Percentiles rank a stretch among this genome's conserved stretches.
phyloP scores from a whole-genome alignment of 1,139 yeast species.

The Taiozyma sp. region DNA sequence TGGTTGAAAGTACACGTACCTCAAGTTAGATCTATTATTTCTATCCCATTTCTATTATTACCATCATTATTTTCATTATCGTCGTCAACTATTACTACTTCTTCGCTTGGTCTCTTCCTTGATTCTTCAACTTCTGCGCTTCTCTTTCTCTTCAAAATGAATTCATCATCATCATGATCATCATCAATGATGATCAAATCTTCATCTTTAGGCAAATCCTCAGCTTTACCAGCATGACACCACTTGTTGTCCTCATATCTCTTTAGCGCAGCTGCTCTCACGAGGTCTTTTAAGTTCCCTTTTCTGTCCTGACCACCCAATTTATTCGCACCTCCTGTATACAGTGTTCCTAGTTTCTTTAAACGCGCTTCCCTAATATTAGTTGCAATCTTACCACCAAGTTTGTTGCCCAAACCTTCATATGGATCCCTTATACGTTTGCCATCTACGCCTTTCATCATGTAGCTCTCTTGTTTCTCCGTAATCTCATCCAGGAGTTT shows the following conservation, averaged over 20 bases:
- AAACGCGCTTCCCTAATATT: conserved; percentile 17
- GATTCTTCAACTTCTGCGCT: neutral
- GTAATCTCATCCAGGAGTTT: conserved; percentile 57
- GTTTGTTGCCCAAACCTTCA: conserved; percentile 40
- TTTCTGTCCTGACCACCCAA: conserved; percentile 12
- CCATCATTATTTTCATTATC: conserved; percentile 20
- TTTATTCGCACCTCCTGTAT: conserved; percentile 12
- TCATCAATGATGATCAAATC: conserved; percentile 10
- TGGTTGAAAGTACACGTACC: neutral
- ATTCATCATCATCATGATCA: conserved; percentile 4
- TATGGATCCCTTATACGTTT: conserved; percentile 20
- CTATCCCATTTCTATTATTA: neutral
- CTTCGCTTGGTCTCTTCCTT: neutral
- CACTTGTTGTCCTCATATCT: conserved; percentile 37
- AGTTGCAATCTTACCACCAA: conserved; percentile 37
- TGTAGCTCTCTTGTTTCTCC: conserved; percentile 45
- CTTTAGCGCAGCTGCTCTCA: conserved; percentile 65
- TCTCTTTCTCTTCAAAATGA: neutral
- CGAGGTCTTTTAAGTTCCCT: conserved; percentile 39
- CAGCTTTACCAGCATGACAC: conserved; percentile 21
- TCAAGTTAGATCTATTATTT: neutral
- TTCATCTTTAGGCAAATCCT: conserved; percentile 16
- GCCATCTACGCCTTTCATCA: conserved; percentile 40
- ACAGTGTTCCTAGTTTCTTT: conserved; percentile 16
- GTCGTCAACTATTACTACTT: conserved; percentile 26